These are phyloP conservation scores for Dothideomycetes sp. DNA, from an alignment of 2,329 filamentous ascomycete species.

Conservation along the genomic window DNA sequence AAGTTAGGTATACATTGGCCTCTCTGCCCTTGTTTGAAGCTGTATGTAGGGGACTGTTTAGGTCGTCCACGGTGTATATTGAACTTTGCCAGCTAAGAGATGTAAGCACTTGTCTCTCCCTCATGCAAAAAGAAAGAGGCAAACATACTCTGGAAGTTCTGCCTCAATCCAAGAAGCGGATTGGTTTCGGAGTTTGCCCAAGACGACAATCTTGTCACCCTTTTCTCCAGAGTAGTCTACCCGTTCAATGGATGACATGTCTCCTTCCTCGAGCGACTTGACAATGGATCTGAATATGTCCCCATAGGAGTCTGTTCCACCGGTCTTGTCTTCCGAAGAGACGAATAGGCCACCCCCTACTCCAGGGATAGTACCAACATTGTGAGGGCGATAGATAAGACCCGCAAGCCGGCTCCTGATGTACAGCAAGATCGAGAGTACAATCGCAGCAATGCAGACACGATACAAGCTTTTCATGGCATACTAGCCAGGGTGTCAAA, in stretches of 20 bases:
- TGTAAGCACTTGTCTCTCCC: neutral
- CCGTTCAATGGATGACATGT: neutral
- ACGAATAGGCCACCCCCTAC: too few relatives aligned
- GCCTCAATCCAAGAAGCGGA: slow-evolving; percentile 33
- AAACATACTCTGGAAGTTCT: slow-evolving; percentile 33
- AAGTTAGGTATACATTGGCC: slow-evolving; percentile 36
- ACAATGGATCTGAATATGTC: neutral
- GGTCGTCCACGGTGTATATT: slow-evolving; percentile 31
- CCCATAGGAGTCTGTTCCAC: neutral
- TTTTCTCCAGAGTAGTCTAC: neutral
- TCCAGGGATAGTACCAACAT: too few relatives aligned
- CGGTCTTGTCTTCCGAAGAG: too few relatives aligned
- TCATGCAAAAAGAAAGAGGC: too few relatives aligned
- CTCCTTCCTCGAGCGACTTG: neutral
- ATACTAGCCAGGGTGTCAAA: neutral
- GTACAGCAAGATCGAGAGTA: neutral
- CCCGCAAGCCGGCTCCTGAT: neutral
- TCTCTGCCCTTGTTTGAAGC: slow-evolving; percentile 32
- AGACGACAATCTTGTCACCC: slow-evolving; percentile 17
- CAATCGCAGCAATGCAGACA: neutral
- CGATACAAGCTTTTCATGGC: neutral
- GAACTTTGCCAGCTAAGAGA: slow-evolving; percentile 30
- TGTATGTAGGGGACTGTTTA: slow-evolving; percentile 12
- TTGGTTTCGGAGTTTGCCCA: slow-evolving; percentile 33
- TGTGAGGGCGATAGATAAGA: neutral